Evolutionary conservation across 495 filamentous ascomycete species (phyloP).

Genomic region (Paragyromitra xinjiangensis): DNA sequence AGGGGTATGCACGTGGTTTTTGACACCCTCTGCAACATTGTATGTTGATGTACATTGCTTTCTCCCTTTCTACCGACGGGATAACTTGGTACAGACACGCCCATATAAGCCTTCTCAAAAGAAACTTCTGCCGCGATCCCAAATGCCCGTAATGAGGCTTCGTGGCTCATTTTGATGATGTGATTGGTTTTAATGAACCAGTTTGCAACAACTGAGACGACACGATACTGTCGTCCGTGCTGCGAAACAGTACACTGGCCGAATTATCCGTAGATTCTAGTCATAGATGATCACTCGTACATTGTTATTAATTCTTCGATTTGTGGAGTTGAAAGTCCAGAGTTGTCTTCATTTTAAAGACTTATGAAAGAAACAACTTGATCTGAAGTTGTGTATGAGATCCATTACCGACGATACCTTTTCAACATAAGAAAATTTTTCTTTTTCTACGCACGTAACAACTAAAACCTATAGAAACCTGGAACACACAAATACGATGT

Average conservation of each 20-base stretch:
- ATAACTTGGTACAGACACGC: not conserved
- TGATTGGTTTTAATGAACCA: not conserved
- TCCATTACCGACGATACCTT: not conserved
- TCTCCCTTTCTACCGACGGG: conserved; percentile 13
- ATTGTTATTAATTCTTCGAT: not conserved
- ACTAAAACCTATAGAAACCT: not conserved
- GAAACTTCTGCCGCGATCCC: not conserved
- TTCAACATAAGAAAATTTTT: not conserved
- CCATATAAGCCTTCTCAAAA: conserved; percentile 3
- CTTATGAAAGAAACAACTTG: not conserved
- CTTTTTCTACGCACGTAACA: not conserved
- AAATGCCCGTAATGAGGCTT: not conserved
- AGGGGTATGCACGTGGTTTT: conserved; percentile 32
- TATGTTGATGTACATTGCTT: conserved; percentile 11
- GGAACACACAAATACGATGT: not conserved
- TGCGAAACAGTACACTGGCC: not conserved
- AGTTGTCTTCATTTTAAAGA: not conserved
- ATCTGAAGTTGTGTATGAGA: not conserved
- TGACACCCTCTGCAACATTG: conserved; percentile 33
- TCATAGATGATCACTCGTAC: conserved; percentile 2
- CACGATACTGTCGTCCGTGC: not conserved
- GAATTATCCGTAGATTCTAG: not conserved
- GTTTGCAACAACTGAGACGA: not conserved
- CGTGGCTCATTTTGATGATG: conserved; percentile 1
- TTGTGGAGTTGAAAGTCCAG: not conserved